phyloP scores from a whole-genome alignment of 352 stramenopile genomes.

The Achlya hypogyna region DNA sequence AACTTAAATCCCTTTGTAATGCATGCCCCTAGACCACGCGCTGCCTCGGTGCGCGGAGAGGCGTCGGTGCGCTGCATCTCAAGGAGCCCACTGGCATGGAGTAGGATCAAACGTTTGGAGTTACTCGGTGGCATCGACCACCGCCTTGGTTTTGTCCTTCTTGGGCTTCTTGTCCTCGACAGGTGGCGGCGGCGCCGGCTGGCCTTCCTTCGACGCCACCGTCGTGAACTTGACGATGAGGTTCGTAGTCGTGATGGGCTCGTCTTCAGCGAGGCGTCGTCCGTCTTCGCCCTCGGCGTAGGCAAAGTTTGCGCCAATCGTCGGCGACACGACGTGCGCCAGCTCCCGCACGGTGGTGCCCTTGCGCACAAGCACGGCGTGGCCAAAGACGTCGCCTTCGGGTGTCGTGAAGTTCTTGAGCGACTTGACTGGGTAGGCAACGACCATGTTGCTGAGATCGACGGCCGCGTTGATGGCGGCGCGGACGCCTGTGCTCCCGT shows the following conservation, averaged over 20 bases:
- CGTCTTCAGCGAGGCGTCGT: slow-evolving; percentile 58
- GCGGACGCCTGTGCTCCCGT: slow-evolving; percentile 73
- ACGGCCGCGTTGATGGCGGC: slow-evolving; percentile 82
- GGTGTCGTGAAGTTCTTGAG: slow-evolving; percentile 77
- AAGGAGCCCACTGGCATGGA: too few species aligned
- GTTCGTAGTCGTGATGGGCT: slow-evolving; percentile 45
- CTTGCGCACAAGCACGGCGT: slow-evolving; percentile 63
- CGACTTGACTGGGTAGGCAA: slow-evolving; percentile 81
- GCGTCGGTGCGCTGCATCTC: too few species aligned
- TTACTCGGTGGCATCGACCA: too few species aligned
- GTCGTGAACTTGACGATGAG: slow-evolving; percentile 64
- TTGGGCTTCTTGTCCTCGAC: slow-evolving; percentile 15
- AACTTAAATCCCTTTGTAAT: too few species aligned
- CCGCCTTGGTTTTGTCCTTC: slow-evolving; percentile 10
- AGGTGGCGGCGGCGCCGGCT: neutral
- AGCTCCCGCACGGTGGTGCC: slow-evolving; percentile 75
- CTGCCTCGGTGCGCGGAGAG: too few species aligned
- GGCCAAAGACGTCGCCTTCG: slow-evolving; percentile 59
- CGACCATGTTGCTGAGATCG: slow-evolving; percentile 66
- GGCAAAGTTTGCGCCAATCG: slow-evolving; percentile 61
- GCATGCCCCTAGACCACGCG: too few species aligned
- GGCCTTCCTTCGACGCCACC: slow-evolving; percentile 10
- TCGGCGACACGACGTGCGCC: slow-evolving; percentile 52
- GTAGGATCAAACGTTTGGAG: too few species aligned
- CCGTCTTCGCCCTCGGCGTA: slow-evolving; percentile 78